phyloP scores from a whole-genome alignment of 441 rosid genomes.

The Gossypium laxum region DNA sequence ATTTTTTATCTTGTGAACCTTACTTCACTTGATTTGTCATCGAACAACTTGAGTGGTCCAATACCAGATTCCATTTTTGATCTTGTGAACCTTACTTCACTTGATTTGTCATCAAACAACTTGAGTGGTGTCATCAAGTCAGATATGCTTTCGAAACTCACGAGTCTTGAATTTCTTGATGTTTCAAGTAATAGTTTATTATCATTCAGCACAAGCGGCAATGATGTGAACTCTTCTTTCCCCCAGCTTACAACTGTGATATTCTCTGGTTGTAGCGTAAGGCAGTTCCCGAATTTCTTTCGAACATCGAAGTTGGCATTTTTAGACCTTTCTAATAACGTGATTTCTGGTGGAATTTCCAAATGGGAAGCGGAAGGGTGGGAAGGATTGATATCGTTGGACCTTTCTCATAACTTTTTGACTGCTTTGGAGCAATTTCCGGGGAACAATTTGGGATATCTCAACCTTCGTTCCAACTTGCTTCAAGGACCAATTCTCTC shows the following conservation, averaged over 20 bases:
- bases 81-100: background rate
- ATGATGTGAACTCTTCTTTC: background rate
- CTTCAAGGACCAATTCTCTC: constrained; percentile 11
- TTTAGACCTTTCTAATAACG: background rate
- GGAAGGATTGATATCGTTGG: background rate
- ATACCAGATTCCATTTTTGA: background rate
- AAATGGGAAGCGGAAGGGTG: background rate
- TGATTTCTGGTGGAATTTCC: background rate
- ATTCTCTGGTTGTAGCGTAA: background rate
- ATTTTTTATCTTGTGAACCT: too few species aligned
- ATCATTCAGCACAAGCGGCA: background rate
- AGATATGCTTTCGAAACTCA: constrained; percentile 3
- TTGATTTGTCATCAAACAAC: background rate
- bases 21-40: too few species aligned
- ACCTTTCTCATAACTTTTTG: background rate
- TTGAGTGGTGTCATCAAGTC: background rate
- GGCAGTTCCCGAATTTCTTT: constrained; percentile 5
- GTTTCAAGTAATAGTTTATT: constrained; percentile 13
- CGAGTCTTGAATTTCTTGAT: background rate
- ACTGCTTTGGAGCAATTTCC: background rate
- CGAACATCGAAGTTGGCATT: background rate
- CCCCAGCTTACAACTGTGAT: background rate
- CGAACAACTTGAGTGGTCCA: background rate
- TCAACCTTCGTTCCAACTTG: constrained; percentile 9
- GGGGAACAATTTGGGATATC: background rate